Evolutionary conservation across 2,329 filamentous ascomycete species (phyloP).

Genomic region (Fusarium sp.): DNA sequence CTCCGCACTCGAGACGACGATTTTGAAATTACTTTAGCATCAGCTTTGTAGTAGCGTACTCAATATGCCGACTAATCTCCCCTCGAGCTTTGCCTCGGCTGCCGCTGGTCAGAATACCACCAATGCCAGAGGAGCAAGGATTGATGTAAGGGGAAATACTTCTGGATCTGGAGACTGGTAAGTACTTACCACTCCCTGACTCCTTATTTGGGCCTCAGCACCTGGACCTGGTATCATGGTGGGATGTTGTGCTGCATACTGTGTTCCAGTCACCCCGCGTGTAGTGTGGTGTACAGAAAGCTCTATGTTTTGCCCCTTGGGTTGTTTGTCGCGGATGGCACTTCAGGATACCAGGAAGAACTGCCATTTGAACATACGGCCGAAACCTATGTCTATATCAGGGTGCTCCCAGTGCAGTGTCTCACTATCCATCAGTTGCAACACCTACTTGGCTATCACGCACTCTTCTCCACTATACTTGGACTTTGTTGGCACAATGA

Average conservation of each 20-base stretch:
- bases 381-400: background rate
- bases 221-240: conserved; percentile 20
- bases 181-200: conserved; percentile 52
- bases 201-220: conserved; percentile 11
- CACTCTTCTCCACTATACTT: conserved; percentile 6
- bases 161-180: conserved; percentile 81
- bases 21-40: conserved; percentile 6
- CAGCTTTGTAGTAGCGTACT: conserved; percentile 36
- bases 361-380: background rate
- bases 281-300: conserved; percentile 23
- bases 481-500: background rate
- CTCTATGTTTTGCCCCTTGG: conserved; percentile 14
- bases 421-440: conserved; percentile 4
- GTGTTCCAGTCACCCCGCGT: conserved; percentile 31
- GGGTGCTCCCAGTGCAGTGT: background rate
- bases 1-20: conserved; percentile 34
- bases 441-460: conserved; percentile 11
- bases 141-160: conserved; percentile 64
- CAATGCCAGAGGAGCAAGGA: conserved; percentile 68
- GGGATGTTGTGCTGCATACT: conserved; percentile 38
- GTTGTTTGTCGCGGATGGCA: conserved; percentile 22
- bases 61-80: conserved; percentile 78
- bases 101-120: conserved; percentile 79
- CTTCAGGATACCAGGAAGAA: conserved; percentile 2
- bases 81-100: conserved; percentile 86